A percentile compares a stretch with the other conserved stretches of the same genome.
phyloP scores from a whole-genome alignment of 2,329 filamentous ascomycete species.

The Hymenoscyphus fructigenus region DNA sequence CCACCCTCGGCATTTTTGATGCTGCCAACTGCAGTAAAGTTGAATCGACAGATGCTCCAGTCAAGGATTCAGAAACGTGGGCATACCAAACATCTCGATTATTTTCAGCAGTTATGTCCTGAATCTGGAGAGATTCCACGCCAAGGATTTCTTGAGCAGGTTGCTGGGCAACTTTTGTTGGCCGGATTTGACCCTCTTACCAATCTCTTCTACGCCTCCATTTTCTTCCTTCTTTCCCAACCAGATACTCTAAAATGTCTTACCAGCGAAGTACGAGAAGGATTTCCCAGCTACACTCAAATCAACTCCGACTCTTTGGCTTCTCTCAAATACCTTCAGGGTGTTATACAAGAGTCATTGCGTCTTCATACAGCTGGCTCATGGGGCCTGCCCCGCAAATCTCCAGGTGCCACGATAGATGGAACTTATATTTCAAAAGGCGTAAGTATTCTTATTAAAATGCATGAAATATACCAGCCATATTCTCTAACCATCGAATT shows the following conservation, averaged over 20 bases:
- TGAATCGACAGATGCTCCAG: not conserved
- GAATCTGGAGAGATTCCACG: not conserved
- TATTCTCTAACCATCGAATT: not conserved
- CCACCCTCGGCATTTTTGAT: not conserved
- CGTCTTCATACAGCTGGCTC: conserved; percentile 1
- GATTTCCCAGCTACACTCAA: not conserved
- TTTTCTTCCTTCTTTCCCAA: conserved; percentile 9
- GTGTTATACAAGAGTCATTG: conserved; percentile 3
- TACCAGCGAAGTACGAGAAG: not conserved
- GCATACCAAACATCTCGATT: conserved; percentile 3
- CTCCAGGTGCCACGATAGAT: not conserved
- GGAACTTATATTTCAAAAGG: not conserved
- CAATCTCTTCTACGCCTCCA: conserved; percentile 10
- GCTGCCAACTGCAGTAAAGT: not conserved
- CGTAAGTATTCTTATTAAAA: not conserved
- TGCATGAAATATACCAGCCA: not conserved
- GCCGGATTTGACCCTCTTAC: conserved; percentile 7
- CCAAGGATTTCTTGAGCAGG: not conserved
- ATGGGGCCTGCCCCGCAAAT: conserved; percentile 1
- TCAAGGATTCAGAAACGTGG: not conserved
- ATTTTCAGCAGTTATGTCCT: not conserved
- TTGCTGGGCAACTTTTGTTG: not conserved
- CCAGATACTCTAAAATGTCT: not conserved
- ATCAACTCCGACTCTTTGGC: not conserved
- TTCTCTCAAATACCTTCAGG: not conserved